Base-by-base conservation (phyloP, 2,329 filamentous ascomycete genomes). In the Aspergillus puulaauensis region DNA sequence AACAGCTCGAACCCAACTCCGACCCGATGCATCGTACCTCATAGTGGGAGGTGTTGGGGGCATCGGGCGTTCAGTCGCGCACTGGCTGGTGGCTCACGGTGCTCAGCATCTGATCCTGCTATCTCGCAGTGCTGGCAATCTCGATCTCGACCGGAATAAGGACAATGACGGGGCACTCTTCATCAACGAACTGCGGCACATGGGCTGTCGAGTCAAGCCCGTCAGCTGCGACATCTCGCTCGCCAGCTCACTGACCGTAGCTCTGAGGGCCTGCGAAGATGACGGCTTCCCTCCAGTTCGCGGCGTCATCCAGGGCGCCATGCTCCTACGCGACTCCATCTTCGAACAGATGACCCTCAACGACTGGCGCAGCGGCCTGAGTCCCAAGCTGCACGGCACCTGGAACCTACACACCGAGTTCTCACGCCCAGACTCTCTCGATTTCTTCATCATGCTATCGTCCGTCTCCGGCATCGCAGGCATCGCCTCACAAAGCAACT, bases 401-500 rank as follows among this genome's bases (percentile, higher is more conserved):
- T 64, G 62, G 65, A 67, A 65, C 47, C 60, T 68, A 0, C 66
- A 68, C 51, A 15, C 46, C 19, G 39, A 40, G 7, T 45, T 27
- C n/a, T 11, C 17, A 2, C 27, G 39, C 3, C 83, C 67, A 71
- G n/a, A 12, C 2, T 27, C 17, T 58, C 77, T 85, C 63, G 75
- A 89, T 66, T 83, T 86, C 51, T 71, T 91, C 67, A 82, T 88
- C 75, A 82, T 91, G 61, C 73, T 90, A 73, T 84, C 84, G 77
- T 75, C 86, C 64, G 46, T 70, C 3, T 64, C 64, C 3, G 70
- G 69, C 8, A 66, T 58, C 19, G 46, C 67, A 2, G 73, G 72
- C 2, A 70, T 56, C 11, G 57, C 62, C 0, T 68, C 66, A 0
- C 66, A 75, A 53, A 58, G 58, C 45, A 73, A 71, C 54, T 75